Evolutionary conservation across 495 filamentous ascomycete species (phyloP), one percentile per base, ranked within the genome.

Genomic region (Penicillium macrosclerotiorum): DNA sequence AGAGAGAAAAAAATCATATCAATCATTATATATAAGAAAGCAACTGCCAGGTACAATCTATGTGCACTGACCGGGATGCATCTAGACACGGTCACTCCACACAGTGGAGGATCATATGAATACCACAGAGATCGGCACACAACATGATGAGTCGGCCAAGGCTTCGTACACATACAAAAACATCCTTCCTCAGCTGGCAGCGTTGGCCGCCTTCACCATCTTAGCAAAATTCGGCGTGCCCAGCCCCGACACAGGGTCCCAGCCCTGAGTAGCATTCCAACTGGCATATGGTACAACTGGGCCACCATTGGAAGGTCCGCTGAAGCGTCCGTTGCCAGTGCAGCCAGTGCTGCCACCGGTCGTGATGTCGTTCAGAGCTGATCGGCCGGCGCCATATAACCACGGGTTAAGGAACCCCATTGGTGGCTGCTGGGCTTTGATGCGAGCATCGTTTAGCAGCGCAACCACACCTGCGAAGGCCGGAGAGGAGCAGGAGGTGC

Each of bases 361-460:
- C 3, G 71, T 72, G 36, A 91, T 80, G 51, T 91, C 87, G 11
- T 75, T 87, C 39, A 89, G 65, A 1, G 69, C 82, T 8, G 62
- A 45, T 31, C 65, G 62, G 8, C 69, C 80, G 5, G 51, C 63
- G 8, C 67, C 66, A 64, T 89, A 90, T 20, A 90, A 53, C 82
- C 82, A 87, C 0, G 85, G 86, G 59, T 91, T 90, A 24, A 89
- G 54, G 70, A 89, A 90, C 0, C 87, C 87, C 40, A 90, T 58
- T 0, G 76, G 64, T 0, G 78, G 67, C 54, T 79, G 62, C 16
- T 76, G 76, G 13, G 69, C 70, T 1, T 73, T 62, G 29, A 83
- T 63, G 1, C 83, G 72, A 0, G 81, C 85, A 49, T 85, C 83
- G 48, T 90, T 89, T 29, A 90, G 68, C 13, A 89, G 65, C 0